These are phyloP conservation scores for Penicillium brevicompactum DNA, from an alignment of 2,329 filamentous ascomycete species.

Conservation along the genomic window DNA sequence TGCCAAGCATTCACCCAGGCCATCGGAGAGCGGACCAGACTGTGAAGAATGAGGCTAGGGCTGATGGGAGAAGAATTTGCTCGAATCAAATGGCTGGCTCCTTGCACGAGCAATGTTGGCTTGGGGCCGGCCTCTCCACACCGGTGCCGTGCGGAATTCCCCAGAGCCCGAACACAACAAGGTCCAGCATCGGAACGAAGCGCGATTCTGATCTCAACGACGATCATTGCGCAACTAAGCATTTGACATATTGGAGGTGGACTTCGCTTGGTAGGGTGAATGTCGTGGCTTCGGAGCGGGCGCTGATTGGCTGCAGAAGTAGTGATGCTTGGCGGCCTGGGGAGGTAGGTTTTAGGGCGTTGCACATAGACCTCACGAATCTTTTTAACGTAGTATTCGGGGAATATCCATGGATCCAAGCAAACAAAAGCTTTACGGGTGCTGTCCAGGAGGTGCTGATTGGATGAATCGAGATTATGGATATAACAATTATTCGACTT, in stretches of 20 bases:
- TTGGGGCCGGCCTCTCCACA: background rate
- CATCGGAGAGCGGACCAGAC: background rate
- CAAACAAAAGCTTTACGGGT: too few species aligned
- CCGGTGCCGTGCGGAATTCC: constrained; percentile 3
- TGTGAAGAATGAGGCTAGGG: constrained; percentile 1
- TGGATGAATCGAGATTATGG: too few species aligned
- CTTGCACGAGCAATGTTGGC: constrained; percentile 3
- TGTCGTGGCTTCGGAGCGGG: background rate
- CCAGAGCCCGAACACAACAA: background rate
- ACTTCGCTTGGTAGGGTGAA: background rate
- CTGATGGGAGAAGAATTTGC: background rate
- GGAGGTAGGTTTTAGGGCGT: too few species aligned
- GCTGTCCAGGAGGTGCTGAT: too few species aligned
- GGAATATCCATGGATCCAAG: too few species aligned
- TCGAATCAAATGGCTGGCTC: constrained; percentile 1
- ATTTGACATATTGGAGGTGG: background rate
- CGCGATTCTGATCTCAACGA: background rate
- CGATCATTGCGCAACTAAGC: background rate
- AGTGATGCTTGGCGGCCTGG: too few species aligned
- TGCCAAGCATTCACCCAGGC: constrained; percentile 4
- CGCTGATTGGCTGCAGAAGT: constrained; percentile 2
- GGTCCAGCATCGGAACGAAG: background rate
- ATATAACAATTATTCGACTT: too few species aligned
- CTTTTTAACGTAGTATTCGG: background rate
- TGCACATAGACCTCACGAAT: too few species aligned